Base-by-base conservation (phyloP, 1,284 basidiomycete genomes). In the Tranzscheliella williamsii region DNA sequence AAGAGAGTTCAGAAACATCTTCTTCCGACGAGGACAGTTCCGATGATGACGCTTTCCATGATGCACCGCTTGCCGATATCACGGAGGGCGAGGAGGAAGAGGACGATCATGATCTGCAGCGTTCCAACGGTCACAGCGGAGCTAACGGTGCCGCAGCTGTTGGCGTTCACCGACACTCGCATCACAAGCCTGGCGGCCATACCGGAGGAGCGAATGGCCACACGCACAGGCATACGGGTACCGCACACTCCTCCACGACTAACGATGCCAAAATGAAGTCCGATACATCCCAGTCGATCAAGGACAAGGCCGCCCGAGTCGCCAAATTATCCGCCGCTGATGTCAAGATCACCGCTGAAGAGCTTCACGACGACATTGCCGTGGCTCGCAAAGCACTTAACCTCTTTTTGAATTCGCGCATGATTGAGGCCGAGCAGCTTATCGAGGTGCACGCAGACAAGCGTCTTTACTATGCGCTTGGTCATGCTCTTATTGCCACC, bases 371-470 rank as follows among this genome's bases (percentile, higher is more conserved):
- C 3, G 75, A 76, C 50, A 54, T 77, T 29, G 52, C 51, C 15
- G 53, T 49, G 5, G 72, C 72, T 1, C 51, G 61, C 20, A 33
- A 56, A 5, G 72, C 72, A 4, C 55, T 77, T 38, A 52, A 76
- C 48, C 63, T 76, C n/a, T 77, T 77, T 54, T 61, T 77, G 34
- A 77, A 76, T 57, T 72, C 67, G 23, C 48, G 67, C 34, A 77
- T 77, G 75, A 44, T 72, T 26, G 73, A 76, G 41, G 75, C 75
- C 42, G 72, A 77, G 42, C 46, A 57, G 16, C 62, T 73, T 37
- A 54, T 76, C 40, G 42, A 69, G 27, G 47, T 56, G 46, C 34
- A 70, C 41, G 62, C 72, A 9, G 73, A 76, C 45, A 38, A 29
- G 11, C 55, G 65, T 11, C 60, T 77, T 22, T 77, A 77, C 65